Base-by-base conservation (phyloP, 352 stramenopile species). In the Pythium apleroticum region DNA sequence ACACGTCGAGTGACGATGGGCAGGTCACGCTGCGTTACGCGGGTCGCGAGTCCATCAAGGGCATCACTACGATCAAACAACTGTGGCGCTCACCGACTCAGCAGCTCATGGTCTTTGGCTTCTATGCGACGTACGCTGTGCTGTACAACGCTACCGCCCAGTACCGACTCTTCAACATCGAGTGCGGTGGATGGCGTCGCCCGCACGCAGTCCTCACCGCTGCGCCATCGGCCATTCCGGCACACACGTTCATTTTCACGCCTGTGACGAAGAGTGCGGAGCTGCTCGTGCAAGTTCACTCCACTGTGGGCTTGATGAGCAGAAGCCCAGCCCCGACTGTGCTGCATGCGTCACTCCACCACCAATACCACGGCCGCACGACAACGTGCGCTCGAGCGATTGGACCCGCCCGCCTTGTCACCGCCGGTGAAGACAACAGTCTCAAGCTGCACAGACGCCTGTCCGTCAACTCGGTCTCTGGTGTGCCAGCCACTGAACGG, bases 31-130 rank as follows among this genome's bases (percentile, higher is more conserved):
- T 86, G 20, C 65, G 56, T 4, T 73, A 71, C 31, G 53, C 86
- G 8, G 75, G 81, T 9, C 86, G 85, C 43, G 76, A 93, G 35
- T 86, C 81, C 11, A 84, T 96, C 63, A 88, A 91, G 64, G 84
- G 83, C 15, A 79, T 96, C 39, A 78, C 81, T 8, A 95, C 86
- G 5, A 68, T 96, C 52, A 93, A 93, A 61, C 65, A 81, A 6
- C 58, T 96, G 25, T 88, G 67, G 69, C 79, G 71, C 54, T 77
- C 70, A 11, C 20, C 41, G 25, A 52, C 49, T 9, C 19, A 52
- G 20, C 76, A 95, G 30, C 78, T 96, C 10, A 71, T 95, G 50
- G 86, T 91, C 11, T 93, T 96, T 63, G 88, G 88, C 15, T 96
- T 96, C 66, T 82, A 94, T 50, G 80, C 88, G 14, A 77, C 80